These are phyloP conservation scores for Daldinia bambusicola DNA, from an alignment of 495 filamentous ascomycete genomes.

Conservation along the genomic window DNA sequence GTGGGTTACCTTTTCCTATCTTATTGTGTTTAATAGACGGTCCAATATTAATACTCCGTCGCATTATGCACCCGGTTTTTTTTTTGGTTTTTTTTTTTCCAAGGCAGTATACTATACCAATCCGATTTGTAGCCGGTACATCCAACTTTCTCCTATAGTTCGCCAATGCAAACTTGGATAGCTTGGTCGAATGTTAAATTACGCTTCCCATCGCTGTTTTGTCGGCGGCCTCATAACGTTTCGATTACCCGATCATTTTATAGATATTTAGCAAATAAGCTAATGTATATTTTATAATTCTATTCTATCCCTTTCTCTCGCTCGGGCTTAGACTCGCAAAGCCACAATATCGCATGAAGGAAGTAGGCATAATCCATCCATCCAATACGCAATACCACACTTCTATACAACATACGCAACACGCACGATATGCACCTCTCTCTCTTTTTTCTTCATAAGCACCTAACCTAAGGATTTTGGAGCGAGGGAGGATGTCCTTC, in stretches of 20 bases:
- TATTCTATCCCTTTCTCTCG: slow-evolving; percentile 7
- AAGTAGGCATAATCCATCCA: slow-evolving; percentile 16
- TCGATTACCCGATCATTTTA: neutral
- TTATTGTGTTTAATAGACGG: slow-evolving; percentile 34
- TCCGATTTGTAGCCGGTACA: slow-evolving; percentile 24
- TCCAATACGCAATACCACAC: too few species aligned
- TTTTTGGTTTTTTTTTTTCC: slow-evolving; percentile 38
- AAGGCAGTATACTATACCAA: slow-evolving; percentile 22
- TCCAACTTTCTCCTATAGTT: slow-evolving; percentile 11
- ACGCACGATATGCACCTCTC: neutral
- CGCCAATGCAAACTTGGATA: neutral
- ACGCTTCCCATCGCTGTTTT: slow-evolving; percentile 27
- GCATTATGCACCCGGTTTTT: slow-evolving; percentile 36
- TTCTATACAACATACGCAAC: neutral
- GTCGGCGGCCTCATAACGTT: slow-evolving; percentile 35
- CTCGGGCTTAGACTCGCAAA: slow-evolving; percentile 30
- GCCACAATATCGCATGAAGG: slow-evolving; percentile 23
- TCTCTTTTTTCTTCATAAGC: neutral
- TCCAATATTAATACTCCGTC: slow-evolving; percentile 38
- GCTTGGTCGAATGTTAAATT: slow-evolving; percentile 39
- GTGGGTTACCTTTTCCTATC: slow-evolving; percentile 16
- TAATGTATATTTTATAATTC: neutral
- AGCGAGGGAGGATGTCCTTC: slow-evolving; percentile 12
- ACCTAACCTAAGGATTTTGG: slow-evolving; percentile 3
- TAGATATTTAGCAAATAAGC: neutral